These are phyloP conservation scores for Pseudonitzschia multistriata DNA, from an alignment of 108 stramenopile species.

Conservation along the genomic window DNA sequence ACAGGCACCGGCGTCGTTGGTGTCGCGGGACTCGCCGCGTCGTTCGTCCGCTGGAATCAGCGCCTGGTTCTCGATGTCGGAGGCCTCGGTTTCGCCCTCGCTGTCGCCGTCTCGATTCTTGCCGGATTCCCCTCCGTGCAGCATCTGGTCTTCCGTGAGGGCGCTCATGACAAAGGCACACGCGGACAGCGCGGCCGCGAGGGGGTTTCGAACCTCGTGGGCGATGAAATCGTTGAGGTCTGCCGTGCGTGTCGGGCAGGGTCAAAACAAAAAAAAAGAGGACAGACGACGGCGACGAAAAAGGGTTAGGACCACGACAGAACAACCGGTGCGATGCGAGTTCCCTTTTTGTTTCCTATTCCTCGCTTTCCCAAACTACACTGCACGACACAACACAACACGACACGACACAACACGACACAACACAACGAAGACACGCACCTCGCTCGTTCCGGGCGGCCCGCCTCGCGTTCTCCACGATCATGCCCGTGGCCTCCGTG, in stretches of 20 bases:
- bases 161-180: slow-evolving; percentile 24
- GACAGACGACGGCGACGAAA: neutral
- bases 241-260: neutral
- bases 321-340: neutral
- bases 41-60: too few species aligned
- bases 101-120: too few species aligned
- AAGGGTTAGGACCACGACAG: neutral
- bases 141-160: slow-evolving; percentile 6
- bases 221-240: slow-evolving; percentile 44
- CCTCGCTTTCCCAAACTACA: too few species aligned
- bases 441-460: slow-evolving; percentile 18
- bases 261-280: neutral
- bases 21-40: too few species aligned
- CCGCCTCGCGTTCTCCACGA: slow-evolving; percentile 10
- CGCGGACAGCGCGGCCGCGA: slow-evolving; percentile 30
- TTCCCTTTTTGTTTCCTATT: neutral
- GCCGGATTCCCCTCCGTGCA: neutral
- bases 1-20: too few species aligned
- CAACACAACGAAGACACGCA: too few species aligned
- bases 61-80: too few species aligned
- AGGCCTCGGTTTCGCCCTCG: neutral
- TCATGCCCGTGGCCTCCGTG: slow-evolving; percentile 1
- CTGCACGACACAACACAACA: neutral
- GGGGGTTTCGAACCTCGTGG: slow-evolving; percentile 41
- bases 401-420: neutral